phyloP scores from a whole-genome alignment of 2,329 filamentous ascomycete genomes.

The Neopestalotiopsis clavispora region DNA sequence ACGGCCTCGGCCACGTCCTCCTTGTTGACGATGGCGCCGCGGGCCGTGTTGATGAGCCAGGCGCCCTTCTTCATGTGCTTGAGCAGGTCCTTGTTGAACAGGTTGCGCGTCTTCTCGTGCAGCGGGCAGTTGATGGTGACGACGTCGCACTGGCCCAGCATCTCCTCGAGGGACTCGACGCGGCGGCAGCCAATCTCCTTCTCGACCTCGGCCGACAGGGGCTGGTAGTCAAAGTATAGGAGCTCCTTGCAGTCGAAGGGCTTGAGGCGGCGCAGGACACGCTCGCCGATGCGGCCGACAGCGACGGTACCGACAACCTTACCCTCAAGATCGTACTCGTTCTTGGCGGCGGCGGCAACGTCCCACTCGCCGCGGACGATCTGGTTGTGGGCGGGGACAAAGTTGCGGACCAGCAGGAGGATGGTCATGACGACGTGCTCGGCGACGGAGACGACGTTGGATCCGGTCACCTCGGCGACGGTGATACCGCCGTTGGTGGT shows the following conservation, averaged over 20 bases:
- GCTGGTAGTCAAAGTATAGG: constrained; percentile 99
- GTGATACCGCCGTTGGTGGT: constrained; percentile 97
- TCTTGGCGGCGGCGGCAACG: constrained; percentile 94
- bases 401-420: constrained; percentile 94
- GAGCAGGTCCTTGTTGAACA: constrained; percentile 99
- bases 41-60: constrained; percentile 98
- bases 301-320: constrained; percentile 98
- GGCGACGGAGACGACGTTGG: constrained; percentile 97
- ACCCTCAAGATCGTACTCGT: constrained; percentile 95
- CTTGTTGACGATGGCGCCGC: constrained; percentile 98
- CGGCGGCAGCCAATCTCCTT: constrained; percentile 94
- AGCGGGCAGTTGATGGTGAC: constrained; percentile 99
- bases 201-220: constrained; percentile 82
- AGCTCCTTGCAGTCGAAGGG: constrained; percentile 99
- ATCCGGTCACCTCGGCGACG: constrained; percentile 96
- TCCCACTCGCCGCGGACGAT: constrained; percentile 91
- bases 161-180: constrained; percentile 88
- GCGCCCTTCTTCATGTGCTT: constrained; percentile 98
- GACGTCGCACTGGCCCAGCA: constrained; percentile 91
- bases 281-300: constrained; percentile 97
- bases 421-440: constrained; percentile 99
- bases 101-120: constrained; percentile 93
- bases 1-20: constrained; percentile 96
- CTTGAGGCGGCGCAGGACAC: constrained; percentile 94
- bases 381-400: constrained; percentile 95